Conservation (phyloP, 768 basidiomycete species). For the Hysterangium stoloniferum region DNA sequence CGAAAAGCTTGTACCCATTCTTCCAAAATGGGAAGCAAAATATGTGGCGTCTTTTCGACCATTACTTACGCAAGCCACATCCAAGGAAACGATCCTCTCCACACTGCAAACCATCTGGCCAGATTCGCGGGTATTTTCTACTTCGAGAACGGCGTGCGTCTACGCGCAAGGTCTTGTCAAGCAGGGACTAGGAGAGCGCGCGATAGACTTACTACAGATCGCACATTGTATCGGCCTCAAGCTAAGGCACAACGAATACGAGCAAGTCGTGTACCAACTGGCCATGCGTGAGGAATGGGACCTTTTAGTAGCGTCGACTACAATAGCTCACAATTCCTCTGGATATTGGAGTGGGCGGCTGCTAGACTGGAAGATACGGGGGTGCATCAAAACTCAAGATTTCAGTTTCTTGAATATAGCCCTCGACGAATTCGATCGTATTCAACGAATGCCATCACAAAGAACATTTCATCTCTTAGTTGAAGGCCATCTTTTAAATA, state of each 20-base stretch:
- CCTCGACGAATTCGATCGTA: conserved; percentile 42
- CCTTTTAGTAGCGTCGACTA: not conserved
- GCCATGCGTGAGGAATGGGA: conserved; percentile 4
- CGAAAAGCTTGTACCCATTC: too few species aligned
- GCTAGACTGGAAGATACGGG: conserved; percentile 64
- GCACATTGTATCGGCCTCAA: not conserved
- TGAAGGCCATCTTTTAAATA: conserved; percentile 60
- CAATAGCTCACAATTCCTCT: conserved; percentile 16
- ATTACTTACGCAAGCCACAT: not conserved
- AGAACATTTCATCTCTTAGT: conserved; percentile 66
- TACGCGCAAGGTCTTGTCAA: conserved; percentile 1
- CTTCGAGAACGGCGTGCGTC: not conserved
- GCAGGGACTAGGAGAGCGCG: not conserved
- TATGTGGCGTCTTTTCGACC: too few species aligned
- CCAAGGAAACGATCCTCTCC: not conserved
- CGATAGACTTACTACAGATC: conserved; percentile 4
- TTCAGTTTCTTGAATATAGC: conserved; percentile 39
- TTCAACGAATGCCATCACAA: conserved; percentile 41
- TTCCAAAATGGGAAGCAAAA: too few species aligned
- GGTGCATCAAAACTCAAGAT: conserved; percentile 46
- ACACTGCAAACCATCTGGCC: not conserved
- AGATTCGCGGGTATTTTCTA: not conserved
- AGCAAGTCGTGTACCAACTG: conserved; percentile 6
- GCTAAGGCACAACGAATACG: conserved; percentile 10
- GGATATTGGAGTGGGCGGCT: conserved; percentile 46